Evolutionary conservation across 2,329 filamentous ascomycete genomes (phyloP), one percentile per base, ranked within the genome.

Genomic region (Alternaria sp.): DNA sequence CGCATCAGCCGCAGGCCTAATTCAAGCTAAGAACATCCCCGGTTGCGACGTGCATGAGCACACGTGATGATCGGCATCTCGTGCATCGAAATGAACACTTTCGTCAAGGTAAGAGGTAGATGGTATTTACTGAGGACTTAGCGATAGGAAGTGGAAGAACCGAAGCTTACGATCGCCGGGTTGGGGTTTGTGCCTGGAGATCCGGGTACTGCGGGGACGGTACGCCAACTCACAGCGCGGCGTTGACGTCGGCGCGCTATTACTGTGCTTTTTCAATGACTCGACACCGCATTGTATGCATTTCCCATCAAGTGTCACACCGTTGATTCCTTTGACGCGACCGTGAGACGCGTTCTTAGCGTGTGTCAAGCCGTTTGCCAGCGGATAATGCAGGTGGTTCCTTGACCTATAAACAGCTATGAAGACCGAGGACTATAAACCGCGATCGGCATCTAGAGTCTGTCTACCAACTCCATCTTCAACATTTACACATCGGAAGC

Each of bases 41-140:
- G 61, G 52, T 43, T 52, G 55, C 62, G 59, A 62, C 62, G 56
- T 66, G 67, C 72, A 70, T 62, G 59, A 66, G 71, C 69, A 75
- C 73, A 73, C 75, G 73, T 43, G 61, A 66, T 53, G 39, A 49
- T 61, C 64, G 20, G 24, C 57, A 51, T 38, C 58, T 36, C 47
- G 56, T 54, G 28, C 30, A 54, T 57, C 22, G 38, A 59, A 24
- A 24, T 20, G 12, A 42, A 46, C 30, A 20, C 12, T 8, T 22
- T 43, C 24, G 48, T 36, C 30, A 42, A 58, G 34, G 11, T 39
- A 54, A 0, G 18, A 4, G 22, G 22, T 49, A 9, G 34, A 20
- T 32, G 24, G 44, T 24, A 38, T 51, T 14, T 55, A 46, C 20
- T 58, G 56, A 26, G 24, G n/a, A 18, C 22, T 47, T 8, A 26